A percentile compares a stretch with the other conserved stretches of the same genome.
These are phyloP conservation scores for Schizosaccharomyces japonicus DNA, from an alignment of 805 yeast species.

Conservation along the genomic window DNA sequence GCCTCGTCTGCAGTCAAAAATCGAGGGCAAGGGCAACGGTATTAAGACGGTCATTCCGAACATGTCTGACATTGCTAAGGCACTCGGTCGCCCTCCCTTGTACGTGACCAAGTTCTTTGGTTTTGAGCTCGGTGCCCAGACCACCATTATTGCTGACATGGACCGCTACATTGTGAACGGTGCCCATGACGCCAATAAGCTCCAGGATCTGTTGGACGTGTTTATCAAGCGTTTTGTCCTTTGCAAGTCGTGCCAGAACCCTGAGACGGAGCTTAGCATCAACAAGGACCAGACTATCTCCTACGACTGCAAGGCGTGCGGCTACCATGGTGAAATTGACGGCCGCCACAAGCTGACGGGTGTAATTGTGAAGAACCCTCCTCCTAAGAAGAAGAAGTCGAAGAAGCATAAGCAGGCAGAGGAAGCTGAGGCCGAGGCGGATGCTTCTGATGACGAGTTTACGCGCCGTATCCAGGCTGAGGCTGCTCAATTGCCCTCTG, in stretches of 20 bases:
- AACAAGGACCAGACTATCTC: slow-evolving; percentile 51
- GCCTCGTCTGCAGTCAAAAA: slow-evolving; percentile 93
- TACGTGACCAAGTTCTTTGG: slow-evolving; percentile 89
- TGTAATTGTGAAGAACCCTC: slow-evolving; percentile 72
- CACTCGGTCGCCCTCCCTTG: slow-evolving; percentile 76
- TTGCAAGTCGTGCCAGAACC: slow-evolving; percentile 87
- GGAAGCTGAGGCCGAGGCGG: slow-evolving; percentile 48
- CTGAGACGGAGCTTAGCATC: slow-evolving; percentile 79
- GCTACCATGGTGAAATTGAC: slow-evolving; percentile 63
- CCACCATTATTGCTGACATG: slow-evolving; percentile 49
- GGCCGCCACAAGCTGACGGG: slow-evolving; percentile 70
- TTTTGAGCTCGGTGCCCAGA: slow-evolving; percentile 90
- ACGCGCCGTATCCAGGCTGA: slow-evolving; percentile 64
- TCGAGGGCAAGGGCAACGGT: slow-evolving; percentile 98
- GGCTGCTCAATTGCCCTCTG: slow-evolving; percentile 36
- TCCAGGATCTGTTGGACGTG: slow-evolving; percentile 86
- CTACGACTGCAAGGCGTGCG: slow-evolving; percentile 96
- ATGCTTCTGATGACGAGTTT: slow-evolving; percentile 37
- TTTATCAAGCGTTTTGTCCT: slow-evolving; percentile 80
- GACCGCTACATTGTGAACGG: slow-evolving; percentile 89
- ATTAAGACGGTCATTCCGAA: slow-evolving; percentile 85
- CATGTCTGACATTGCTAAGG: slow-evolving; percentile 78
- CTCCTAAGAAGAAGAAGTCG: slow-evolving; percentile 16
- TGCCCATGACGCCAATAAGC: slow-evolving; percentile 66
- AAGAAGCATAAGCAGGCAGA: slow-evolving; percentile 1